A percentile compares a stretch with the other conserved stretches of the same genome.
phyloP scores from a whole-genome alignment of 208 protist genomes.

The Paratrypanosoma confusum region DNA sequence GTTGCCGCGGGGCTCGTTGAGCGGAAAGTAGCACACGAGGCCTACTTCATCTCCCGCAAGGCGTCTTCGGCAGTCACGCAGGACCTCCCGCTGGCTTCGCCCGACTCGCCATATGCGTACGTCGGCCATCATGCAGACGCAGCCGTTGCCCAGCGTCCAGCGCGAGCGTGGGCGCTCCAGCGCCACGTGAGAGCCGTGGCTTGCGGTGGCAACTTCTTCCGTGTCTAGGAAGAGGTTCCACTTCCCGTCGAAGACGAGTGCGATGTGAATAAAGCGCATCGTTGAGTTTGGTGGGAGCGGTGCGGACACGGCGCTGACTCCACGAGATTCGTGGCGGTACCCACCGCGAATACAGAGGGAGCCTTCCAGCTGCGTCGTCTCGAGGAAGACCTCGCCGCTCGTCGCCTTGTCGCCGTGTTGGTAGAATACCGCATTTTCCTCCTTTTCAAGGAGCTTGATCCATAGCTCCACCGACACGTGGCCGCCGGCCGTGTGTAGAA shows the following conservation, averaged over 20 bases:
- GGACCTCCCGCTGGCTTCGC: constrained; percentile 47
- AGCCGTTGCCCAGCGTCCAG: constrained; percentile 71
- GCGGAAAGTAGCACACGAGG: constrained; percentile 61
- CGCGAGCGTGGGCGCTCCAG: constrained; percentile 56
- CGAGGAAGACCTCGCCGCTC: constrained; percentile 84
- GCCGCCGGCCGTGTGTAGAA: constrained; percentile 49
- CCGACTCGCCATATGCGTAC: constrained; percentile 70
- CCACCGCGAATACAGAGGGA: constrained; percentile 72
- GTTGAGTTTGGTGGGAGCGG: constrained; percentile 49
- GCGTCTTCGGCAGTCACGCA: constrained; percentile 55
- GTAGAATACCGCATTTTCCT: constrained; percentile 74
- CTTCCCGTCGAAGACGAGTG: constrained; percentile 77
- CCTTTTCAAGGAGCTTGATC: constrained; percentile 63
- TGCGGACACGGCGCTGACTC: constrained; percentile 59
- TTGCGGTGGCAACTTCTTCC: constrained; percentile 50
- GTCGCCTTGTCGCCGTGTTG: constrained; percentile 80
- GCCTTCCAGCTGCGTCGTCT: constrained; percentile 65
- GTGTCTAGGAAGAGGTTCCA: constrained; percentile 80
- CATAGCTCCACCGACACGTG: constrained; percentile 83
- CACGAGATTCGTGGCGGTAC: constrained; percentile 76
- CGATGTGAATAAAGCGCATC: constrained; percentile 64
- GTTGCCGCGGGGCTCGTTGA: constrained; percentile 79
- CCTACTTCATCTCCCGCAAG: constrained; percentile 62
- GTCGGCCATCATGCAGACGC: constrained; percentile 62
- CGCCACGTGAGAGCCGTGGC: constrained; percentile 55